These are phyloP conservation scores for Monilinia aucupariae DNA, from an alignment of 2,329 filamentous ascomycete species.

Conservation along the genomic window DNA sequence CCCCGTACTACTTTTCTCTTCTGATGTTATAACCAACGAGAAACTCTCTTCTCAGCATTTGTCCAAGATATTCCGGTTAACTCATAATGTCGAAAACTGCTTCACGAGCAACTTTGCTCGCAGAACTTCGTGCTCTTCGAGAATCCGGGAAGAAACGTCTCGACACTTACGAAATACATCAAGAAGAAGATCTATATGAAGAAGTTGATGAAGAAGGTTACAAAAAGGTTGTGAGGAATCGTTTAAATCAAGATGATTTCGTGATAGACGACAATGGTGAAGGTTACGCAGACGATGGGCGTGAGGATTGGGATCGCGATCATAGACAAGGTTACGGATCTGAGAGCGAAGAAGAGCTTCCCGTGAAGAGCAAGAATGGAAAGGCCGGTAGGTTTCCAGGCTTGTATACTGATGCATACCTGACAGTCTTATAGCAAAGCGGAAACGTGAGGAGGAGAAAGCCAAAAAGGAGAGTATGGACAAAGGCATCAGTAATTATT, in stretches of 20 bases:
- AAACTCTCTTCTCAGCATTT: background rate
- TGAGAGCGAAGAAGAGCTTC: slow-evolving; percentile 66
- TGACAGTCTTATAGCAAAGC: slow-evolving; percentile 56
- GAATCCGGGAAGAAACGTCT: slow-evolving; percentile 87
- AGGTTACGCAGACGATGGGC: slow-evolving; percentile 92
- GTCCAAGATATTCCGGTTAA: background rate
- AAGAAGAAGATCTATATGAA: slow-evolving; percentile 83
- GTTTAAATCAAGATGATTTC: slow-evolving; percentile 92
- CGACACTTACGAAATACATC: slow-evolving; percentile 78
- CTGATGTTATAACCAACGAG: background rate
- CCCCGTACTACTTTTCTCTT: background rate
- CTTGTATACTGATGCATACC: background rate
- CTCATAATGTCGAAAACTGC: slow-evolving; percentile 35
- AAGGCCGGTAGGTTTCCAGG: slow-evolving; percentile 31
- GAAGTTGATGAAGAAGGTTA: slow-evolving; percentile 96
- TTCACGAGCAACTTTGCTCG: slow-evolving; percentile 46
- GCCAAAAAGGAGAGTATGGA: slow-evolving; percentile 82
- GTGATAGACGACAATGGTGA: slow-evolving; percentile 98
- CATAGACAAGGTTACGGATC: slow-evolving; percentile 57
- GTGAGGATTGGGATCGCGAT: slow-evolving; percentile 75
- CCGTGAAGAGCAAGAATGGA: slow-evolving; percentile 47
- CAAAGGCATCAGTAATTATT: slow-evolving; percentile 90
- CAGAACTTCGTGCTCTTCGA: slow-evolving; percentile 77
- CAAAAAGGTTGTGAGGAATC: slow-evolving; percentile 86
- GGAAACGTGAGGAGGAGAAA: slow-evolving; percentile 81